These are phyloP conservation scores for Cytospora mali DNA, from an alignment of 2,329 filamentous ascomycete species.

Conservation along the genomic window DNA sequence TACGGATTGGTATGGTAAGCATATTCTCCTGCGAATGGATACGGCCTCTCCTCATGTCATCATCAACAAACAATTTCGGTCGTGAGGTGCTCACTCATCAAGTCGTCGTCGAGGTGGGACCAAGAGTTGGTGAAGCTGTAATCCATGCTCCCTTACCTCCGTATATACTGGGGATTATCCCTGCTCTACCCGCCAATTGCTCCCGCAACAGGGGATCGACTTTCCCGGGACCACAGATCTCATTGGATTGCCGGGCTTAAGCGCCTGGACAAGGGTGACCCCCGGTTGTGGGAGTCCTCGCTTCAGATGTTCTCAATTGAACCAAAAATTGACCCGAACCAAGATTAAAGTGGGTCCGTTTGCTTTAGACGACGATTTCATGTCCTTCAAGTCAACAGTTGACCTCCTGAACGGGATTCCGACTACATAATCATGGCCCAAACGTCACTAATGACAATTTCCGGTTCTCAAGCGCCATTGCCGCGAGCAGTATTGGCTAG, in stretches of 20 bases:
- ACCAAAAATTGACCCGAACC: not conserved
- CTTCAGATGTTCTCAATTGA: too few relatives aligned
- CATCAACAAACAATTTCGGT: not conserved
- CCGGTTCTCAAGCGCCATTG: not conserved
- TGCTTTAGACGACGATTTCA: not conserved
- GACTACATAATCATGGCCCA: not conserved
- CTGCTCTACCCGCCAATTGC: constrained; percentile 4
- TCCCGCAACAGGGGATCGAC: constrained; percentile 16
- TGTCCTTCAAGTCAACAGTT: not conserved
- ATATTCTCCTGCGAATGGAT: not conserved
- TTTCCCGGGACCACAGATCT: constrained; percentile 5
- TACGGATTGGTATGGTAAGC: not conserved
- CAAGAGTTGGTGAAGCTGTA: not conserved
- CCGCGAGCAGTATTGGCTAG: not conserved
- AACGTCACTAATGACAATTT: not conserved
- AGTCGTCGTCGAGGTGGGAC: not conserved
- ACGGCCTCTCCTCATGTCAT: not conserved
- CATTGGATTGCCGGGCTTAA: constrained; percentile 25
- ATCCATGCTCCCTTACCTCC: not conserved
- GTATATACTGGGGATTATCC: constrained; percentile 24
- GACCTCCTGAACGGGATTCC: not conserved
- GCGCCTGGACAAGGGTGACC: constrained; percentile 14
- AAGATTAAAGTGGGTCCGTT: not conserved
- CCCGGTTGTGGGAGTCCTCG: constrained; percentile 16
- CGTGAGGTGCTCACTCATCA: too few relatives aligned